These are phyloP conservation scores for Gautieria morchelliformis DNA, from an alignment of 768 basidiomycete genomes.

Conservation along the genomic window DNA sequence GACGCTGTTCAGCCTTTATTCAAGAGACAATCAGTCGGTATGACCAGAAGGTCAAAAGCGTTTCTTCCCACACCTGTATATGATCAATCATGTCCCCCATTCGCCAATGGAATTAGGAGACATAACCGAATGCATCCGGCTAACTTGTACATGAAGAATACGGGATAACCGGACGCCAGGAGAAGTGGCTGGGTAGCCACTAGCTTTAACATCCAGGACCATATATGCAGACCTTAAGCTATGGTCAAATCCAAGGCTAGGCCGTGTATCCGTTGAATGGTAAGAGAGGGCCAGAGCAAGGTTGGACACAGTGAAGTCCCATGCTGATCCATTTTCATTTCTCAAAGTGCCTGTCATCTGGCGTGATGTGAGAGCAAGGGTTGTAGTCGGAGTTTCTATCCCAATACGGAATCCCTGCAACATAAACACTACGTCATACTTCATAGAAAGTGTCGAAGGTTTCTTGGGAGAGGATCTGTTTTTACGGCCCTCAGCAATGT, in stretches of 20 bases:
- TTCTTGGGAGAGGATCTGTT: slow-evolving; percentile 14
- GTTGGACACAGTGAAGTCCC: slow-evolving; percentile 65
- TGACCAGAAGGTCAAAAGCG: background rate
- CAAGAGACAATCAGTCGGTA: slow-evolving; percentile 15
- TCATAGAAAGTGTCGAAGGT: slow-evolving; percentile 16
- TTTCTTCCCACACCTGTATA: slow-evolving; percentile 46
- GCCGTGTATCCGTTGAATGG: slow-evolving; percentile 27
- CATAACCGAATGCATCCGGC: slow-evolving; percentile 86
- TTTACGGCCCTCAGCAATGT: slow-evolving; percentile 47
- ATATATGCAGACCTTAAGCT: slow-evolving; percentile 76
- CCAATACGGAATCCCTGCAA: slow-evolving; percentile 77
- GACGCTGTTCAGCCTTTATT: slow-evolving; percentile 60
- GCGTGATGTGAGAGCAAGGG: slow-evolving; percentile 65
- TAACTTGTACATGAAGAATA: slow-evolving; percentile 44
- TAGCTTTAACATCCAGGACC: slow-evolving; percentile 55
- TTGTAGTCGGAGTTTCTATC: slow-evolving; percentile 64
- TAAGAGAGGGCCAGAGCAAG: slow-evolving; percentile 80
- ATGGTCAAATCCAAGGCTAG: slow-evolving; percentile 39
- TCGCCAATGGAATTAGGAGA: slow-evolving; percentile 89
- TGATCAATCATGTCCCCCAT: slow-evolving; percentile 79
- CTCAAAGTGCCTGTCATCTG: slow-evolving; percentile 57
- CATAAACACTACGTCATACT: slow-evolving; percentile 34
- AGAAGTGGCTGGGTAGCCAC: slow-evolving; percentile 11
- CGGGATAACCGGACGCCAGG: slow-evolving; percentile 4
- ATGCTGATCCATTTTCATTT: slow-evolving; percentile 37